Evolutionary conservation across 495 filamentous ascomycete genomes (phyloP).

Genomic region (Chaetomium tenue): DNA sequence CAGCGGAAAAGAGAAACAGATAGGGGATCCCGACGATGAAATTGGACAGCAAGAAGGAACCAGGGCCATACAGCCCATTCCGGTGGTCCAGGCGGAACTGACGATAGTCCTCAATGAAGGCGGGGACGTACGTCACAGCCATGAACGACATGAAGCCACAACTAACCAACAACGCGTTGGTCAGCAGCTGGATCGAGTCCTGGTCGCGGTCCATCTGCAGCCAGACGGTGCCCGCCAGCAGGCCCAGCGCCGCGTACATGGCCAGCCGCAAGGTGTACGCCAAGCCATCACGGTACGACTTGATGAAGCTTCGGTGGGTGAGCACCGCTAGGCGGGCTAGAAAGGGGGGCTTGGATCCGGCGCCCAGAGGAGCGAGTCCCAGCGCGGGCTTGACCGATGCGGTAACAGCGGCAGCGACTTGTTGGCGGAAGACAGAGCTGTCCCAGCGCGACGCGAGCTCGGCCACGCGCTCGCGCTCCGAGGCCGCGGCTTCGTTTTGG

Average conservation of each 20-base stretch:
- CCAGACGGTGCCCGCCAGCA: background rate
- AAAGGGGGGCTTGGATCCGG: background rate
- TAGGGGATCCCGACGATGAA: background rate
- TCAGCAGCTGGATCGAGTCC: background rate
- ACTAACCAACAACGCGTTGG: background rate
- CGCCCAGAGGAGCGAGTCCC: background rate
- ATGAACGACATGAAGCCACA: slow-evolving; percentile 1
- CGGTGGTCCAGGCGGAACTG: background rate
- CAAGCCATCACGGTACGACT: background rate
- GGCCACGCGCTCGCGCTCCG: slow-evolving; percentile 2
- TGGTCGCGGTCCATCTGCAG: background rate
- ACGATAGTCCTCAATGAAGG: background rate
- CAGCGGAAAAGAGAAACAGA: background rate
- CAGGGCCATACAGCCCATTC: background rate
- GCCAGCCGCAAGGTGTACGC: background rate
- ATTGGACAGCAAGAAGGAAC: slow-evolving; percentile 3
- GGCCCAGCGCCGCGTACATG: background rate
- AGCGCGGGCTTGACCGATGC: background rate
- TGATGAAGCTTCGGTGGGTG: background rate
- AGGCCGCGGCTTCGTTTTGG: background rate
- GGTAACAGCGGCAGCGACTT: background rate
- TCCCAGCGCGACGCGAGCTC: background rate
- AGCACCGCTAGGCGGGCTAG: background rate
- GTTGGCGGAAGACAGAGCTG: background rate
- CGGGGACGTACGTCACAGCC: background rate